phyloP scores from a whole-genome alignment of 2,329 filamentous ascomycete species.

The Sphaerulina vaccinii region DNA sequence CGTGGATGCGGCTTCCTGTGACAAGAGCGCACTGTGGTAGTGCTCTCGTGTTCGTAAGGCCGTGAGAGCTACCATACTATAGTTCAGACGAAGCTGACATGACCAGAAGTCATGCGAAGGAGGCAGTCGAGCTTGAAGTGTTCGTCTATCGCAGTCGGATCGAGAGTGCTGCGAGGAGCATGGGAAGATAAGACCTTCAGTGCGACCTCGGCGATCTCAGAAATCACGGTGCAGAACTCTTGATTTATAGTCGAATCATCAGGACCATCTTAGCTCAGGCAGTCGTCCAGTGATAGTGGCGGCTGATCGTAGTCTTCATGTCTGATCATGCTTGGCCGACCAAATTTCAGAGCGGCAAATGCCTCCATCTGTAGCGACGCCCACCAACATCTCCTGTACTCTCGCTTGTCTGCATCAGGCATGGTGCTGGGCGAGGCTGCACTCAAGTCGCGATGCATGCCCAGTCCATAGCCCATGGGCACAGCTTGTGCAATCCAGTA shows the following conservation, averaged over 20 bases:
- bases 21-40: not conserved
- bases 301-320: slow-evolving; percentile 18
- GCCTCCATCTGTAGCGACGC: slow-evolving; percentile 6
- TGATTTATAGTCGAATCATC: not conserved
- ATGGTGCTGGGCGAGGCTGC: slow-evolving; percentile 8
- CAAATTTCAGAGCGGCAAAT: slow-evolving; percentile 11
- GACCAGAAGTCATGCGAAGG: slow-evolving; percentile 13
- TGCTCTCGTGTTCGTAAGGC: slow-evolving; percentile 1
- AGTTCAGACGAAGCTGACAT: slow-evolving; percentile 14
- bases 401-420: slow-evolving; percentile 11
- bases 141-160: not conserved
- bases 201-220: slow-evolving; percentile 10
- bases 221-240: slow-evolving; percentile 8
- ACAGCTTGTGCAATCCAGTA: slow-evolving; percentile 16
- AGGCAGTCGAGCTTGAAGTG: slow-evolving; percentile 7
- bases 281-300: slow-evolving; percentile 2
- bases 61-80: slow-evolving; percentile 11
- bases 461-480: slow-evolving; percentile 12
- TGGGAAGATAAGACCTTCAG: slow-evolving; percentile 1
- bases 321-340: slow-evolving; percentile 12
- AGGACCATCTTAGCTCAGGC: slow-evolving; percentile 2
- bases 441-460: slow-evolving; percentile 21
- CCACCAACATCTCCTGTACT: slow-evolving; percentile 15
- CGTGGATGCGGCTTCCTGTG: slow-evolving; percentile 9
- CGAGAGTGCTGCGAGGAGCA: slow-evolving; percentile 2